Conservation (phyloP, 1,139 yeast species). For the Yamadazyma membranifaciens region DNA sequence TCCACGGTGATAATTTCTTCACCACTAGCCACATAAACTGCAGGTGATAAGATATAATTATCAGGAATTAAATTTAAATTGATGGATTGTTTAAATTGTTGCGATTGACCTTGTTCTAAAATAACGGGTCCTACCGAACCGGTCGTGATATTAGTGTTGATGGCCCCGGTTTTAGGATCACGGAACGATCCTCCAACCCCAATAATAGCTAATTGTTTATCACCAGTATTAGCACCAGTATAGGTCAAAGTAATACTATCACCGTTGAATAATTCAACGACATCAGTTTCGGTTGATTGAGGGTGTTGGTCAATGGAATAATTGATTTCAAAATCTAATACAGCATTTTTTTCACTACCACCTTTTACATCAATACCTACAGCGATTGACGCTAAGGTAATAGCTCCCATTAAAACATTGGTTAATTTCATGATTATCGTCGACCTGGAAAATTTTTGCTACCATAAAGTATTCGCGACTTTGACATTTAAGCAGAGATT, state of each 20-base stretch:
- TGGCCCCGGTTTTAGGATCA: constrained; percentile 52
- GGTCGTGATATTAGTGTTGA: constrained; percentile 61
- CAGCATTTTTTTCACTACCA: constrained; percentile 17
- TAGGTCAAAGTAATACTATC: constrained; percentile 57
- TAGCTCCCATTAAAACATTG: not conserved
- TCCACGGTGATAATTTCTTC: constrained; percentile 55
- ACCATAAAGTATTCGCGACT: no score
- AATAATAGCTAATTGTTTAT: constrained; percentile 48
- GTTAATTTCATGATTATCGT: constrained; percentile 18
- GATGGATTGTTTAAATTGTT: constrained; percentile 51
- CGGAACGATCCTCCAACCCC: constrained; percentile 76
- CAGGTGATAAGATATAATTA: constrained; percentile 61
- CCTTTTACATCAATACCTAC: constrained; percentile 16
- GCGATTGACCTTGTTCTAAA: constrained; percentile 49
- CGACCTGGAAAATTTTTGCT: constrained; percentile 6
- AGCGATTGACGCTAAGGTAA: constrained; percentile 10
- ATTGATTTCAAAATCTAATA: constrained; percentile 34
- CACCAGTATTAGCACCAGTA: constrained; percentile 58
- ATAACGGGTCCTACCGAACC: constrained; percentile 63
- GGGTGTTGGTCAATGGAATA: constrained; percentile 45
- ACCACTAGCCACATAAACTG: constrained; percentile 48
- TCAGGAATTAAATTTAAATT: constrained; percentile 57
- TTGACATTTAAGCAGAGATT: no score
- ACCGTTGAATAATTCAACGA: constrained; percentile 48
- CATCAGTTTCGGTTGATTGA: constrained; percentile 29